Conservation (phyloP, 164 flowering plant species). For the grape (Vitis vinifera) region ASM3070453v1 NC_081820.1:27380501-27381000, state of each 20-base stretch:
- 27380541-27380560: slow-evolving; percentile 94
- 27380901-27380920: slow-evolving; percentile 76
- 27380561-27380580: slow-evolving; percentile 53
- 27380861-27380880: slow-evolving; percentile 85
- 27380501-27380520: slow-evolving; percentile 46
- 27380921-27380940: slow-evolving; percentile 75
- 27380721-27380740: too few relatives aligned
- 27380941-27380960: slow-evolving; percentile 99
- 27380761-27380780: too few relatives aligned
- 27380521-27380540: slow-evolving; percentile 87
- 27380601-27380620: slow-evolving; percentile 78
- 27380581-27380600: slow-evolving; percentile 42
- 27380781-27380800: slow-evolving; percentile 1
- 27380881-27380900: slow-evolving; percentile 89
- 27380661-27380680: not conserved
- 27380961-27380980: slow-evolving; percentile 60
- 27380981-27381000: too few relatives aligned
- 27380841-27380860: slow-evolving; percentile 78
- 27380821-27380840: slow-evolving; percentile 88
- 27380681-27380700: not conserved
- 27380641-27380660: not conserved
- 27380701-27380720: not conserved
- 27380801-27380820: slow-evolving; percentile 84
- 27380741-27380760: too few relatives aligned
- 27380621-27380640: slow-evolving; percentile 40